Evolutionary conservation across 192 early-diverging fungal species (phyloP).

Genomic region (Linnemannia zychae): DNA sequence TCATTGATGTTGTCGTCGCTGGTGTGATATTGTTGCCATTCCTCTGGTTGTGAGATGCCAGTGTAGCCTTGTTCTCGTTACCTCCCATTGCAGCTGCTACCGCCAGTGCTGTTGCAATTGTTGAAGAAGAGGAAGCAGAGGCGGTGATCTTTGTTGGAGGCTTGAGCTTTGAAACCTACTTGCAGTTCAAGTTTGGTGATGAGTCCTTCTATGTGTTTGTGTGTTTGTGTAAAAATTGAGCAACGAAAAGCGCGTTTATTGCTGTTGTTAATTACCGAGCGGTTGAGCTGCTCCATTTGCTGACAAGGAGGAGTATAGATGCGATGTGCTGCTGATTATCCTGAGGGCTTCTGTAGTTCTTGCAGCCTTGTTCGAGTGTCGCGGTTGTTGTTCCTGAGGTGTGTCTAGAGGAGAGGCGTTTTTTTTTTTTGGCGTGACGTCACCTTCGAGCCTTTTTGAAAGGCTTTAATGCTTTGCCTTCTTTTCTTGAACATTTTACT

Average conservation of each 20-base stretch:
- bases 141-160: constrained; percentile 43
- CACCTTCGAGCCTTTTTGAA: neutral
- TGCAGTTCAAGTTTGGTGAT: neutral
- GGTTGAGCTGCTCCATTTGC: constrained; percentile 38
- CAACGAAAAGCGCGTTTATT: neutral
- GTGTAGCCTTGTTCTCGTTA: constrained; percentile 19
- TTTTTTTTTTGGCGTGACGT: neutral
- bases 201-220: neutral
- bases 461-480: no score
- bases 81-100: constrained; percentile 27
- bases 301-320: neutral
- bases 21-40: neutral
- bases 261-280: constrained; percentile 17
- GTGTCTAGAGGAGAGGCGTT: neutral
- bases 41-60: constrained; percentile 1
- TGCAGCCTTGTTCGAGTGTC: neutral
- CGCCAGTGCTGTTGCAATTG: constrained; percentile 41
- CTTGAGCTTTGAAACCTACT: constrained; percentile 47
- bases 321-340: neutral
- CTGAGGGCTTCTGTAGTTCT: neutral
- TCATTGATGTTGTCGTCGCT: neutral
- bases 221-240: neutral
- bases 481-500: neutral
- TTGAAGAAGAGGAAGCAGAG: constrained; percentile 26
- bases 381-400: neutral